phyloP scores from a whole-genome alignment of 768 basidiomycete species.

The Mycena crocata region DNA sequence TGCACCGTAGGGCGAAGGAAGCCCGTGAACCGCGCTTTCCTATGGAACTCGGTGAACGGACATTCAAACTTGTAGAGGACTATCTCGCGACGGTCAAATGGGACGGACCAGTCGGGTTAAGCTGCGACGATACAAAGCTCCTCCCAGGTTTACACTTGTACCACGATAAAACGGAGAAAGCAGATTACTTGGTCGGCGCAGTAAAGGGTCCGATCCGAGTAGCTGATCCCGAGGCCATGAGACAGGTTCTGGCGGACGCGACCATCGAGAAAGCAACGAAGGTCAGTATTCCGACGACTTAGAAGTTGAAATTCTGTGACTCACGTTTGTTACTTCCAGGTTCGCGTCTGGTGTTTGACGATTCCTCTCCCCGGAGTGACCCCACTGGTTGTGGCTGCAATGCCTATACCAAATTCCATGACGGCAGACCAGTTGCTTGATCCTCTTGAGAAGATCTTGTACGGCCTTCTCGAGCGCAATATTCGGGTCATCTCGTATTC shows the following conservation, averaged over 20 bases:
- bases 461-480: slow-evolving; percentile 36
- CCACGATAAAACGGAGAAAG: slow-evolving; percentile 34
- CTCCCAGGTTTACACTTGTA: slow-evolving; percentile 35
- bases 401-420: slow-evolving; percentile 37
- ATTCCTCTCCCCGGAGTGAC: slow-evolving; percentile 45
- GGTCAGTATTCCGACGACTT: slow-evolving; percentile 19
- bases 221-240: slow-evolving; percentile 34
- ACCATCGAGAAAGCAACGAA: slow-evolving; percentile 36
- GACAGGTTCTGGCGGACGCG: slow-evolving; percentile 21
- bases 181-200: slow-evolving; percentile 40
- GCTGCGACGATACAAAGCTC: slow-evolving; percentile 53
- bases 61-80: slow-evolving; percentile 31
- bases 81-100: slow-evolving; percentile 34
- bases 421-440: slow-evolving; percentile 30
- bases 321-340: slow-evolving; percentile 19
- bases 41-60: slow-evolving; percentile 31
- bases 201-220: slow-evolving; percentile 40
- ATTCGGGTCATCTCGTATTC: slow-evolving; percentile 47
- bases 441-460: slow-evolving; percentile 34
- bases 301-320: not conserved
- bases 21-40: slow-evolving; percentile 36
- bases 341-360: slow-evolving; percentile 45
- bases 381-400: slow-evolving; percentile 45
- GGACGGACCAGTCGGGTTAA: slow-evolving; percentile 42
- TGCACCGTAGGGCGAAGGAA: slow-evolving; percentile 16